Base-by-base conservation (phyloP, 2,329 filamentous ascomycete species). In the Fusarium sp. region DNA sequence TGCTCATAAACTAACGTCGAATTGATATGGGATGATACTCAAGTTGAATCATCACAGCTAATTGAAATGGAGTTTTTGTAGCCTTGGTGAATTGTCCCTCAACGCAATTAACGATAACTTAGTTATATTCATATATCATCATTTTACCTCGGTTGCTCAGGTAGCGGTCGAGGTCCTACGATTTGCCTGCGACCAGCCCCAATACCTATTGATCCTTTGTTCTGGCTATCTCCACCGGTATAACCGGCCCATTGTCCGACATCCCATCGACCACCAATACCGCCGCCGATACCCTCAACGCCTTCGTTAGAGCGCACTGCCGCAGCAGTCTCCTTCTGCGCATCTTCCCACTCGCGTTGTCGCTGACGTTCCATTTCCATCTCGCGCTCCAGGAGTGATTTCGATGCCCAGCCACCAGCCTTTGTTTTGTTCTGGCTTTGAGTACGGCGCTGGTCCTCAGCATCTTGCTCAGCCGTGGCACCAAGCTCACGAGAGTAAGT, bases 351-450 rank as follows among this genome's bases (percentile, higher is more conserved):
- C 78, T 94, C 92, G 59, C 85, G 86, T 80, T 94, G 92, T 16
- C 92, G 84, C 81, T 93, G 88, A 11, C 92, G 85, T 79, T 94
- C 92, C 77, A 91, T 84, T 78, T 94, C 92, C 91, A 94, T 94
- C 80, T 94, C 92, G 29, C 91, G 88, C 80, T 94, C 92, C 3
- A 94, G 85, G 12, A 94, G 84, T 1, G 90, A 92, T 81, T 91
- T 92, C 69, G 86, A 86, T 2, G 89, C 89, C 86, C 86, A 89
- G 0, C 87, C 88, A 29, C 83, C 86, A 2, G 88, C 87, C 77
- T 89, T 89, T 22, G 89, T 91, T 77, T 87, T 85, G 51, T 82
- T 79, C 75, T 91, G 89, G 13, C 86, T 84, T 55, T 87, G 85
- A 3, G 81, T 80, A 15, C 90, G 88, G 6, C 88, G 85, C 25